These are phyloP conservation scores for Ramaria rubella DNA, from an alignment of 768 basidiomycete species.

Conservation along the genomic window DNA sequence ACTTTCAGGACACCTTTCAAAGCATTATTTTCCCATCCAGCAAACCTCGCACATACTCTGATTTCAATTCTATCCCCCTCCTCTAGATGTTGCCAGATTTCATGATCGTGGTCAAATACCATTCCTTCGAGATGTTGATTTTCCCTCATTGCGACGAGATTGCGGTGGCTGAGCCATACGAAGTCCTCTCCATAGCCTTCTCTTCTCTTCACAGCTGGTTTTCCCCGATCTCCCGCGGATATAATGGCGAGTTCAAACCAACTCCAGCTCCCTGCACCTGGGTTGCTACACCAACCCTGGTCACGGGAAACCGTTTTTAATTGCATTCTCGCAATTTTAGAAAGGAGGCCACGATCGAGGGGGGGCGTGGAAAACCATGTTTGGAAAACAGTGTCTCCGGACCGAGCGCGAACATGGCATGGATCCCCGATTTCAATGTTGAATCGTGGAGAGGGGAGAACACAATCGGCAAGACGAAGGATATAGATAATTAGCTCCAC, in stretches of 20 bases:
- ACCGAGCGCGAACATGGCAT: background rate
- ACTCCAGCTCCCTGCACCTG: conserved; percentile 10
- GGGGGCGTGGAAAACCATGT: conserved; percentile 5
- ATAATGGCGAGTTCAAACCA: conserved; percentile 15
- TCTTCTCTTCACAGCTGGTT: background rate
- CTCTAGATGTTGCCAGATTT: conserved; percentile 11
- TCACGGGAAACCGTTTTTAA: conserved; percentile 11
- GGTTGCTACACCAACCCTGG: conserved; percentile 12
- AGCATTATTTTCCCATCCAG: conserved; percentile 10
- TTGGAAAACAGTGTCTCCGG: background rate
- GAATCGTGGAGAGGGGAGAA: background rate
- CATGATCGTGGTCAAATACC: conserved; percentile 11
- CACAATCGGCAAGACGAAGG: conserved; percentile 4
- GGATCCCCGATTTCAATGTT: background rate
- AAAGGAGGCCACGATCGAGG: background rate
- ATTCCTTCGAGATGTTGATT: background rate
- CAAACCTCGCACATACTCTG: conserved; percentile 10
- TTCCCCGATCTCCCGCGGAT: background rate
- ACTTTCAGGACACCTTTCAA: conserved; percentile 3
- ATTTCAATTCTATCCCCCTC: conserved; percentile 12
- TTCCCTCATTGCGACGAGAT: background rate
- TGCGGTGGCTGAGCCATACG: conserved; percentile 12
- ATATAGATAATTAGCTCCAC: conserved; percentile 11
- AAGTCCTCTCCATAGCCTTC: conserved; percentile 3
- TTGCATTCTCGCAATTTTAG: background rate